These are phyloP conservation scores for Sporormia fimetaria DNA, from an alignment of 495 filamentous ascomycete genomes.

Conservation along the genomic window DNA sequence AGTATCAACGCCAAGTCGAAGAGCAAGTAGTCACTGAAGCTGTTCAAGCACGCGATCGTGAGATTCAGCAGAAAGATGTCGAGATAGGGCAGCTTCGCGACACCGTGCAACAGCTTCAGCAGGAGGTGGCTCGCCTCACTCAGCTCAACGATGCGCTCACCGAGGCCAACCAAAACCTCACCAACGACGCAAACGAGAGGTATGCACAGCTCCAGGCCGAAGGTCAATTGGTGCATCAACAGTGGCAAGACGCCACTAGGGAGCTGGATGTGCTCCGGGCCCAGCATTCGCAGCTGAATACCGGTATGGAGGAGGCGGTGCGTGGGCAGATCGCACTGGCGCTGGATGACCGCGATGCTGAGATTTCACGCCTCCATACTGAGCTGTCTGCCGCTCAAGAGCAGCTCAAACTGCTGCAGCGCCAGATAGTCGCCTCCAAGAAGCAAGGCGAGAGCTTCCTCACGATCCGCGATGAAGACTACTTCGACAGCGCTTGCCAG, in stretches of 20 bases:
- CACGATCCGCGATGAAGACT: conserved; percentile 72
- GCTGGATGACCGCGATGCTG: conserved; percentile 60
- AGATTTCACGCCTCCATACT: conserved; percentile 62
- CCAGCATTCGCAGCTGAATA: conserved; percentile 47
- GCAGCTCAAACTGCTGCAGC: conserved; percentile 69
- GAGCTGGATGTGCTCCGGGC: conserved; percentile 54
- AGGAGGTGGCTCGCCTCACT: conserved; percentile 61
- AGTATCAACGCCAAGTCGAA: conserved; percentile 46
- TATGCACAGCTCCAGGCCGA: conserved; percentile 49
- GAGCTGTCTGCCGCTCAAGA: conserved; percentile 69
- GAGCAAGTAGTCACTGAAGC: conserved; percentile 43
- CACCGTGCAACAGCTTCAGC: conserved; percentile 65
- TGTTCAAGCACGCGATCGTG: conserved; percentile 43
- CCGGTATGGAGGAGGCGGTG: conserved; percentile 53
- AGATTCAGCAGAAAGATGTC: conserved; percentile 51
- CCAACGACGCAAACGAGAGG: conserved; percentile 51
- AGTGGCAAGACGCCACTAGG: conserved; percentile 38
- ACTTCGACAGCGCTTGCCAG: conserved; percentile 90
- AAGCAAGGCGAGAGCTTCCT: conserved; percentile 57
- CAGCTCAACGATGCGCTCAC: conserved; percentile 63
- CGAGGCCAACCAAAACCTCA: conserved; percentile 56
- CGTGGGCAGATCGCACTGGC: conserved; percentile 48
- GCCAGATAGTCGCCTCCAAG: conserved; percentile 58
- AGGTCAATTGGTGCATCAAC: conserved; percentile 36
- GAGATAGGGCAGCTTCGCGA: conserved; percentile 71